Evolutionary conservation across 768 basidiomycete genomes (phyloP), one percentile per base, ranked within the genome.

Genomic region (Serpula lacrymans): DNA sequence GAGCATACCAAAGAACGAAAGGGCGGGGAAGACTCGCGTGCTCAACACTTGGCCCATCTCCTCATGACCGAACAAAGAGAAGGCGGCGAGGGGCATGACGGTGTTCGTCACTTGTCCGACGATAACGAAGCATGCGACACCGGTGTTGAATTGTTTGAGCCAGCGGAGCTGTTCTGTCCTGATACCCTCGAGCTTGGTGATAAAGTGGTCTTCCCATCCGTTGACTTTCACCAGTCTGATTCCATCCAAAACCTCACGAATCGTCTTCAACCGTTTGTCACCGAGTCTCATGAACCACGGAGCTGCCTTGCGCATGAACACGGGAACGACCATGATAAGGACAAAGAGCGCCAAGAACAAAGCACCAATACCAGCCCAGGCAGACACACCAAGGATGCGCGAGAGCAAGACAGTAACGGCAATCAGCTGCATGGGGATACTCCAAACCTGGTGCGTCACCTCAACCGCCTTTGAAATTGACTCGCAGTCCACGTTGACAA

Each of bases 1-100:
- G 27, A 60, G 39, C 58, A 59, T 49, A 12, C 55, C 55, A 27
- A 59, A 60, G 53, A 60, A 60, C 12, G 56, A 58, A 31, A 59
- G 47, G 2, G 58, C 58, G 1, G 58, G 58, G 31, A 59, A 59
- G 13, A 59, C 38, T 29, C 51, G 58, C 10, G 51, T 43, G 23
- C 51, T 8, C 7, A 51, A 21, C 14, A 59, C 2, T 0, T 3
- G 23, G 17, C 55, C 55, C 53, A 60, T 55, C 34, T 55, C 46
- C 42, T 59, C 51, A 18, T 46, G 30, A 8, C 58, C 58, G 16
- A 59, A 60, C 25, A 59, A 43, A 5, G 58, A 59, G 39, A 59
- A 60, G 8, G 58, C 59, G 35, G 58, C 58, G 18, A 59, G 43
- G n/a, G 58, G 58, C 55, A 59, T 60, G 24, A 58, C 4, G 7